phyloP scores from a whole-genome alignment of 768 basidiomycete species.

The Dendrothele bispora region DNA sequence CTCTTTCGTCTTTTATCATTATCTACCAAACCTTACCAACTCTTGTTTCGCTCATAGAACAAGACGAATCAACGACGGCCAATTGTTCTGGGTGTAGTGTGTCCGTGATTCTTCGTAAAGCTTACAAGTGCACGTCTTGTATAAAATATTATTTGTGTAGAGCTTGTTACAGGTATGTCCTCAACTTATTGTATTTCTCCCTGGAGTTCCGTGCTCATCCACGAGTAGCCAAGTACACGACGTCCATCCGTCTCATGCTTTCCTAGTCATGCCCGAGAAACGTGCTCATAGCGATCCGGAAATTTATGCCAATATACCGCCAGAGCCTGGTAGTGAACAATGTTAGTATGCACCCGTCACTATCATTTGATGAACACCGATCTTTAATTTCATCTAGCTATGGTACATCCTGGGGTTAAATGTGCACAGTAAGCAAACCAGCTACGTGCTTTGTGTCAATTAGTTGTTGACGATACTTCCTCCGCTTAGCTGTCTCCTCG shows the following conservation, averaged over 20 bases:
- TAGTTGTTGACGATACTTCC: conserved; percentile 2
- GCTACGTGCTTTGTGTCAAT: neutral
- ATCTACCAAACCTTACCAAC: conserved; percentile 1
- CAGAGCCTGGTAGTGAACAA: conserved; percentile 54
- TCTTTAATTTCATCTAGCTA: conserved; percentile 40
- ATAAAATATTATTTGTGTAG: conserved; percentile 78
- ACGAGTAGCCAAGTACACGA: conserved; percentile 91
- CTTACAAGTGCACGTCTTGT: conserved; percentile 87
- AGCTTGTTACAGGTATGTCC: conserved; percentile 73
- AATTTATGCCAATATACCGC: conserved; percentile 23
- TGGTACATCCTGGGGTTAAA: conserved; percentile 78
- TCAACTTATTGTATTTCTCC: too few relatives aligned
- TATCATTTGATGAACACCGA: conserved; percentile 1
- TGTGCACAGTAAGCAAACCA: conserved; percentile 74
- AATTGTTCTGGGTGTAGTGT: conserved; percentile 79
- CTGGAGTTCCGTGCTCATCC: too few relatives aligned
- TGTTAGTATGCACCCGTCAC: conserved; percentile 42
- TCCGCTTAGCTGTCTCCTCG: conserved; percentile 69
- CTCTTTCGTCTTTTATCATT: neutral
- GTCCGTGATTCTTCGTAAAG: conserved; percentile 45
- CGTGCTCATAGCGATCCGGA: conserved; percentile 43
- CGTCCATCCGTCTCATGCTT: conserved; percentile 87
- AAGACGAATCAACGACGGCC: conserved; percentile 66
- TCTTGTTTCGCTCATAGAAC: conserved; percentile 34
- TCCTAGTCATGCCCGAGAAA: conserved; percentile 76